Base-by-base conservation (phyloP, 2,329 filamentous ascomycete species). In the Lasiodiplodia theobromae region DNA sequence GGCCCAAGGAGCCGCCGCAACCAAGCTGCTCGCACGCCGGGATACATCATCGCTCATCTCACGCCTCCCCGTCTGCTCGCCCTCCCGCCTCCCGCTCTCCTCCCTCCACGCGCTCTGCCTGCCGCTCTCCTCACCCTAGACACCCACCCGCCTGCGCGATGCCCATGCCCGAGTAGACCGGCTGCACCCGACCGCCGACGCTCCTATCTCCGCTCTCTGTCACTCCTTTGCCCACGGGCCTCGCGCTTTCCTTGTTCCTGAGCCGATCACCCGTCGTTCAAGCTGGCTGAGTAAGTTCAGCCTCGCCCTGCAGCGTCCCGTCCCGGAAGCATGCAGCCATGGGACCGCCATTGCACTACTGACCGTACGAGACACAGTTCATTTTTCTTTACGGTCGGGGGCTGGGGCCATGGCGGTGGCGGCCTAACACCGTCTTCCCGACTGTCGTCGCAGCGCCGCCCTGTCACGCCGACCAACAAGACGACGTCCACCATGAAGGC, bases 361-460 rank as follows among this genome's bases (percentile, higher is more conserved):
- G 68, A 69, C 68, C 34, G 28, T 69, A 40, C 23, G 28, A 60
- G 44, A 58, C 51, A 66, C 53, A 68, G 68, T 64, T 66, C 68
- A 70, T 79, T 77, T 70, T 77, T 76, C 72, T 73, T 79, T 65
- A 73, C 76, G 67, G 70, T 76, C 54, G 75, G 77, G 31, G 76
- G 77, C 53, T 80, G 78, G 78, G 73, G 76, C 52, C 73, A 76
- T 66, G 70, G 74, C 66, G 71, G 68, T 57, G 71, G 70, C 53
- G 52, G 60, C 38, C 77, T 76, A 70, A 75, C 73, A 72, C 44
- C 60, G 60, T 75, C 78, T 73, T 78, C 77, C 47, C 76, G 76
- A 54, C 72, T 72, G 12, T 68, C 72, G 38, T 70, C 71, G 56
- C 72, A 73, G 49, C 69, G 78, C 51, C 78, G 78, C 69, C 78